Evolutionary conservation across 1,139 yeast species (phyloP), one percentile per base, ranked within the genome.

Genomic region (Oligophagozyma castellii): DNA sequence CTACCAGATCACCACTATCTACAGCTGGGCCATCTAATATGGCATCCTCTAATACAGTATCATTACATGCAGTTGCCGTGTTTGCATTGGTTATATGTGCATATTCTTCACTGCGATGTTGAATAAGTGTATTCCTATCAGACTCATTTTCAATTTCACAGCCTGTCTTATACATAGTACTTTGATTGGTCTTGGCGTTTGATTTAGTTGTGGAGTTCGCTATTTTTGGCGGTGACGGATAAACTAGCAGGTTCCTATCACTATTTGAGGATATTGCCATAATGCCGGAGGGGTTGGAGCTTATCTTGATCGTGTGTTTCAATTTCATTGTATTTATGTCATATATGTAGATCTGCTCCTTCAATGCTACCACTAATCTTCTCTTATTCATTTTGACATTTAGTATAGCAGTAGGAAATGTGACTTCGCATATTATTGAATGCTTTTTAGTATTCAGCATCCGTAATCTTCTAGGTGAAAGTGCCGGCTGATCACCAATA

Each of bases 291-390:
- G 70, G 59, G 44, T 79, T 77, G n/a, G 83, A 72, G 22, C 75
- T 65, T 1, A 93, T 79, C 46, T 86, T 95, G 30, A 89, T 76
- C 0, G 93, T 83, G 51, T 84, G 94, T 28, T 89, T 58, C 24
- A 89, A 61, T 45, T 76, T 74, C 95, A 89, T 84, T 42, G 77
- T 79, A 27, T 76, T 65, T 24, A 89, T 77, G 48, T 89, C 95
- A 53, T 89, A 89, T 29, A 89, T 70, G 55, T 80, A 84, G 5
- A 89, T 76, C 51, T 86, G 94, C 37, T 78, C 84, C 42, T 77
- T 84, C 32, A 89, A 60, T 16, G 83, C 63, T 8, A 86, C 93
- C 13, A 81, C 67, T 41, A 89, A 61, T 28, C 93, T 64, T 22
- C 71, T 61, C 31, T 77, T 69, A 40, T 89, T 84, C 56, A 89